phyloP scores from a whole-genome alignment of 2,329 filamentous ascomycete genomes.

The Colletotrichum echinochloae region DNA sequence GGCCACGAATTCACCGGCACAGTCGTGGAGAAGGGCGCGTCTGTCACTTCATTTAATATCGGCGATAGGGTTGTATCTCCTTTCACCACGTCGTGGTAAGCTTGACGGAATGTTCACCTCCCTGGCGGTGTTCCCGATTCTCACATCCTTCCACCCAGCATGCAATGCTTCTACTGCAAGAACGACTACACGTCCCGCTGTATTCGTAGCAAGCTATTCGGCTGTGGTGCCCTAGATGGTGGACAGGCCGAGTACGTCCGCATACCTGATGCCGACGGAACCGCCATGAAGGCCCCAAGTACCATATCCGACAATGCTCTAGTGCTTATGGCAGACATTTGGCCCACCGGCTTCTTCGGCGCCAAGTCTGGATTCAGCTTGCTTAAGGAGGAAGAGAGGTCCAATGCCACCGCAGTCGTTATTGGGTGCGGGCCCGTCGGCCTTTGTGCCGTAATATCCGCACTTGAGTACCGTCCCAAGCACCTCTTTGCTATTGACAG shows the following conservation, averaged over 20 bases:
- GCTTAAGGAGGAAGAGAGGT: slow-evolving; percentile 67
- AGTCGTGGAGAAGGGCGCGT: slow-evolving; percentile 74
- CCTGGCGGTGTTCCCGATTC: background rate
- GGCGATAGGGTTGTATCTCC: slow-evolving; percentile 86
- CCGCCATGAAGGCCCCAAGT: slow-evolving; percentile 77
- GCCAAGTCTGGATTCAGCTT: slow-evolving; percentile 81
- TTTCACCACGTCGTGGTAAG: slow-evolving; percentile 84
- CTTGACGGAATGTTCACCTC: slow-evolving; percentile 28
- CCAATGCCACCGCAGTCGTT: slow-evolving; percentile 78
- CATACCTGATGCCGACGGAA: slow-evolving; percentile 84
- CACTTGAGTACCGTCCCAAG: slow-evolving; percentile 79
- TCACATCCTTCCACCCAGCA: slow-evolving; percentile 54
- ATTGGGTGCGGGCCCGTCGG: slow-evolving; percentile 90
- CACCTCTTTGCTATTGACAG: slow-evolving; percentile 84
- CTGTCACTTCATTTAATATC: slow-evolving; percentile 75
- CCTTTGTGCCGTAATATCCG: slow-evolving; percentile 83
- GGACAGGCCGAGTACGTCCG: slow-evolving; percentile 87
- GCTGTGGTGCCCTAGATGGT: slow-evolving; percentile 76
- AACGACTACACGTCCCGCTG: slow-evolving; percentile 83
- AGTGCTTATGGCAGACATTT: slow-evolving; percentile 93
- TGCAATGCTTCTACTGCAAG: slow-evolving; percentile 86
- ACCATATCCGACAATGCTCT: slow-evolving; percentile 79
- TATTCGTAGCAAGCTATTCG: slow-evolving; percentile 76
- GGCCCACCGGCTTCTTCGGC: slow-evolving; percentile 88
- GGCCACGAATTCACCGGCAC: slow-evolving; percentile 90